Percentiles rank a stretch among this genome's conserved stretches.
Conservation (phyloP, 2,329 filamentous ascomycete genomes). For the Fusarium nematophilum region DNA sequence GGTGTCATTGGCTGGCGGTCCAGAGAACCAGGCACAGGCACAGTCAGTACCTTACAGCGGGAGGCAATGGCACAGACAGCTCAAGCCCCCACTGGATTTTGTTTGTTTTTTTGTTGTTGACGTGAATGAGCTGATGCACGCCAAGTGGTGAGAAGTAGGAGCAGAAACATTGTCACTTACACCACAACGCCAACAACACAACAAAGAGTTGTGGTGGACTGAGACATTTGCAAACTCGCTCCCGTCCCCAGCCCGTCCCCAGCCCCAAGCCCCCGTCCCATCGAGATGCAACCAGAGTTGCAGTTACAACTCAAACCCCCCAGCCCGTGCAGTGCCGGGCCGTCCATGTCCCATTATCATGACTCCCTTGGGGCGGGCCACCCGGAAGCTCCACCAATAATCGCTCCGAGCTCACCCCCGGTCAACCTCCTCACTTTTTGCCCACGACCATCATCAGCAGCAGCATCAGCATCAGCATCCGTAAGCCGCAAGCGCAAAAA, state of each 20-base stretch:
- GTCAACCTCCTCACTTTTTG: slow-evolving; percentile 24
- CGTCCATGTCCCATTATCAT: slow-evolving; percentile 35
- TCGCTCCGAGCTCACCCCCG: not conserved
- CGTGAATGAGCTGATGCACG: too few species aligned
- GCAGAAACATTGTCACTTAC: not conserved
- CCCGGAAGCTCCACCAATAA: slow-evolving; percentile 30
- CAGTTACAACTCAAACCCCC: too few species aligned
- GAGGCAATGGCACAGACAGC: slow-evolving; percentile 31
- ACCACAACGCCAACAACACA: not conserved
- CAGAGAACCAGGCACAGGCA: slow-evolving; percentile 24
- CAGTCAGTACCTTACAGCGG: slow-evolving; percentile 37
- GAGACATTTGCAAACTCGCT: too few species aligned
- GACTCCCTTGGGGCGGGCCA: slow-evolving; percentile 27
- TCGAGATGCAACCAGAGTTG: slow-evolving; percentile 17
- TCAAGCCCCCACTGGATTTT: not conserved
- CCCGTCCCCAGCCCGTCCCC: too few species aligned
- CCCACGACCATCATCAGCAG: slow-evolving; percentile 14
- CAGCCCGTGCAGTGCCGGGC: not conserved
- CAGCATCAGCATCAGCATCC: slow-evolving; percentile 7
- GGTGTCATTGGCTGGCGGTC: not conserved
- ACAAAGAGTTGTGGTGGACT: not conserved
- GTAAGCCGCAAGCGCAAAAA: too few species aligned
- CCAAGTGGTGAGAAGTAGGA: not conserved
- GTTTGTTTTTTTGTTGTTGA: slow-evolving; percentile 7
- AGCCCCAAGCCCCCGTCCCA: not conserved